Evolutionary conservation across 192 early-diverging fungal genomes (phyloP).

Genomic region (Spinellus fusiger): DNA sequence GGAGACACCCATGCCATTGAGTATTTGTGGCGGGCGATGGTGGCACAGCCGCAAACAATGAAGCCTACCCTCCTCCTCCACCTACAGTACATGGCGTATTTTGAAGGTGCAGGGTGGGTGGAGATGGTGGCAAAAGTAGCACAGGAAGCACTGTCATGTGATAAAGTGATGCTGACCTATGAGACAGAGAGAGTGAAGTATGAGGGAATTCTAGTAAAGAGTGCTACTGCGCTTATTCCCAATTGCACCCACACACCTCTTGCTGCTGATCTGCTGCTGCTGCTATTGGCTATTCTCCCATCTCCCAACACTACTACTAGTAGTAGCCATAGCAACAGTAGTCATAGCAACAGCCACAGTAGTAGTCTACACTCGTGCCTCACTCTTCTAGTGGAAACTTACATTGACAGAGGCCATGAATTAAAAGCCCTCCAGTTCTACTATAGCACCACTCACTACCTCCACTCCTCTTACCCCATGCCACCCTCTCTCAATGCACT

Average conservation of each 20-base stretch:
- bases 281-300: background rate
- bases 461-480: too few species aligned
- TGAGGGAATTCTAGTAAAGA: background rate
- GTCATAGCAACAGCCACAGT: background rate
- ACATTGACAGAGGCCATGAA: conserved; percentile 11
- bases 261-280: conserved; percentile 5
- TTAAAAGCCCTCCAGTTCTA: conserved; percentile 17
- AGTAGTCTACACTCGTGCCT: background rate
- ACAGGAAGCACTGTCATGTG: background rate
- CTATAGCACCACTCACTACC: conserved; percentile 10
- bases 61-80: conserved; percentile 17
- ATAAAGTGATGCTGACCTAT: background rate
- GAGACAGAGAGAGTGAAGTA: background rate
- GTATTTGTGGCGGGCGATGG: conserved; percentile 28
- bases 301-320: background rate
- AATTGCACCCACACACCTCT: background rate
- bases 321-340: too few species aligned
- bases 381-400: background rate
- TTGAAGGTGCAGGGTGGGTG: too few species aligned
- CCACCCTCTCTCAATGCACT: too few species aligned
- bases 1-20: conserved; percentile 27
- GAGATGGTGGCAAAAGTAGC: too few species aligned
- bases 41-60: conserved; percentile 12
- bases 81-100: conserved; percentile 7
- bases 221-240: background rate